Evolutionary conservation across 257 asterid species (phyloP).

Genomic region (Perilla frutescens): DNA sequence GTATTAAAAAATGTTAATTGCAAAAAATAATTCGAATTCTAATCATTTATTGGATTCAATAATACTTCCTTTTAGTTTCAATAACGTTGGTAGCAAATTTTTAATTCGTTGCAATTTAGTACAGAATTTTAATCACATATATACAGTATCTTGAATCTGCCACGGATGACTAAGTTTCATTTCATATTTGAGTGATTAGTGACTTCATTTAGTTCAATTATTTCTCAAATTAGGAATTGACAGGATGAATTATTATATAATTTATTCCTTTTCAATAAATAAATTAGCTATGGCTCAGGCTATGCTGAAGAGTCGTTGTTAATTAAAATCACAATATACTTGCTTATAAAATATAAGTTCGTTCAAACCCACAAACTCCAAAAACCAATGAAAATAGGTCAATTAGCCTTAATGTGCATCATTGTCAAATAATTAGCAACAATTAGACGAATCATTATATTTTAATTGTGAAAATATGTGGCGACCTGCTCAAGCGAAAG

Average conservation of each 20-base stretch:
- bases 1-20: no score
- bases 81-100: no score
- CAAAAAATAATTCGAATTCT: no score
- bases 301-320: slow-evolving; percentile 18
- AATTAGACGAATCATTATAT: slow-evolving; percentile 31
- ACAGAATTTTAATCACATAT: no score
- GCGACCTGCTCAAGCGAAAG: slow-evolving; percentile 46
- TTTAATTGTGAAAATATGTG: slow-evolving; percentile 41
- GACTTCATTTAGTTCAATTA: background rate
- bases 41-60: no score
- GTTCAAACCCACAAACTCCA: slow-evolving; percentile 14
- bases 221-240: background rate
- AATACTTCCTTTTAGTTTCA: no score
- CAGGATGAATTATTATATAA: background rate
- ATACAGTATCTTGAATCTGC: no score
- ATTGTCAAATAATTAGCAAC: slow-evolving; percentile 31
- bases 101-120: no score
- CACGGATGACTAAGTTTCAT: no score
- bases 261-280: background rate
- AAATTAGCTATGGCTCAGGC: slow-evolving; percentile 18
- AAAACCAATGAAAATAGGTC: slow-evolving; percentile 15
- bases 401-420: slow-evolving; percentile 16
- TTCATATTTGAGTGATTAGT: background rate
- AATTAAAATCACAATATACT: background rate
- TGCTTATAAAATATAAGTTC: background rate